Conservation (phyloP, 345 rosid species). For the Rhizophora apiculata region DNA sequence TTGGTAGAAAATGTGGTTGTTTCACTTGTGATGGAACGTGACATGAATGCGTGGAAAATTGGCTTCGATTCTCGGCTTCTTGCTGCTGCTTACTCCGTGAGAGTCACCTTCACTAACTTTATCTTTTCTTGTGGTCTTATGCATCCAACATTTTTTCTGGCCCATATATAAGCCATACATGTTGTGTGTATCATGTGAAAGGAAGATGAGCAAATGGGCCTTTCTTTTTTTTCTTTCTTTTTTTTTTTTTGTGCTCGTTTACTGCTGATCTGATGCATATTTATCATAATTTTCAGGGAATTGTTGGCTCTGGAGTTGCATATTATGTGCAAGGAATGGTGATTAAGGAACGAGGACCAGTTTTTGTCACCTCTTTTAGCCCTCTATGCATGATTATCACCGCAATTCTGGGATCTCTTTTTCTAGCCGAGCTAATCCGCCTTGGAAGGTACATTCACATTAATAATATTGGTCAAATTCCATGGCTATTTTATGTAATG, state of each 20-base stretch:
- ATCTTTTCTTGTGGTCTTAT: too few species aligned
- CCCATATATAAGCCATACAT: too few species aligned
- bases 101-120: background rate
- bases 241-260: background rate
- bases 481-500: too few species aligned
- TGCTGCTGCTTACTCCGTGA: slow-evolving; percentile 76
- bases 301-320: slow-evolving; percentile 86
- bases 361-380: slow-evolving; percentile 72
- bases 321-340: slow-evolving; percentile 78
- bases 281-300: slow-evolving; percentile 46
- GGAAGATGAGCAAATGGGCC: background rate
- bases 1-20: slow-evolving; percentile 51
- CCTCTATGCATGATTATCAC: slow-evolving; percentile 91
- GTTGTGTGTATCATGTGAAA: background rate
- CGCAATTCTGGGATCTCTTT: slow-evolving; percentile 54
- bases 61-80: slow-evolving; percentile 77
- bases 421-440: slow-evolving; percentile 64
- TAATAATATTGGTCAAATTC: too few species aligned
- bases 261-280: background rate
- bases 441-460: slow-evolving; percentile 66
- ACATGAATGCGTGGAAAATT: slow-evolving; percentile 63
- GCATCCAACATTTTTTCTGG: background rate
- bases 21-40: slow-evolving; percentile 61
- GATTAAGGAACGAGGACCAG: slow-evolving; percentile 67
- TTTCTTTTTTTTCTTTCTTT: too few species aligned